Conservation (phyloP, 805 yeast species). For the Pichia thaimueangensis region DNA sequence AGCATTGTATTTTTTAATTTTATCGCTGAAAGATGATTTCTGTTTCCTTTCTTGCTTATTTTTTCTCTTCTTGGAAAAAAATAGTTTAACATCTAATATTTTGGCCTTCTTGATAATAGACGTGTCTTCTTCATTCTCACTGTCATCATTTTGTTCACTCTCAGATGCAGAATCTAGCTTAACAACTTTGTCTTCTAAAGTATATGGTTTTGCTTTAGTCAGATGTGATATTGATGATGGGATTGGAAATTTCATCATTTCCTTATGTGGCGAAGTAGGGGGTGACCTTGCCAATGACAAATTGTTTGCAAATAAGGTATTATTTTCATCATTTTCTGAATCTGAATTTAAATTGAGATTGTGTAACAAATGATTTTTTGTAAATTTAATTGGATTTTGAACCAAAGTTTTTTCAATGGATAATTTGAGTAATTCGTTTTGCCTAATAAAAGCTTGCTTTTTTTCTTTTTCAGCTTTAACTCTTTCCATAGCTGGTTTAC, state of each 20-base stretch:
- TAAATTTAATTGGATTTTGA: conserved; percentile 17
- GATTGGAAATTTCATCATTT: neutral
- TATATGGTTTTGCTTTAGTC: neutral
- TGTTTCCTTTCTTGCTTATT: conserved; percentile 1
- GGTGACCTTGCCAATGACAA: neutral
- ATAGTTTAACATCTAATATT: conserved; percentile 10
- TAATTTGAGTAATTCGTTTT: conserved; percentile 9
- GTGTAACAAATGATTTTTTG: conserved; percentile 10
- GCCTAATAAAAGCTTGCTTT: conserved; percentile 4
- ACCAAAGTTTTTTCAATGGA: conserved; percentile 14
- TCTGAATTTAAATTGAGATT: conserved; percentile 1
- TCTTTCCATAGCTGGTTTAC: conserved; percentile 6
- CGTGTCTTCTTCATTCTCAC: neutral
- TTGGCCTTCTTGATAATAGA: conserved; percentile 6
- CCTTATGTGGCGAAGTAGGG: conserved; percentile 6
- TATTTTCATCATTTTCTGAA: neutral
- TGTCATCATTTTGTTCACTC: conserved; percentile 1
- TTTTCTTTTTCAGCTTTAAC: conserved; percentile 7
- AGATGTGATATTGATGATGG: too few species aligned
- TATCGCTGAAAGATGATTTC: conserved; percentile 9
- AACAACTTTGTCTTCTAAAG: neutral
- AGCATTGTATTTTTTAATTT: conserved; percentile 10
- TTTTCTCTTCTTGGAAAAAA: conserved; percentile 10
- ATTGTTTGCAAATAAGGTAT: neutral
- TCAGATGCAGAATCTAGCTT: conserved; percentile 6